Evolutionary conservation across 169 alveolate species (phyloP), one percentile per base, ranked within the genome.

Genomic region (Cryptosporidium muris): DNA sequence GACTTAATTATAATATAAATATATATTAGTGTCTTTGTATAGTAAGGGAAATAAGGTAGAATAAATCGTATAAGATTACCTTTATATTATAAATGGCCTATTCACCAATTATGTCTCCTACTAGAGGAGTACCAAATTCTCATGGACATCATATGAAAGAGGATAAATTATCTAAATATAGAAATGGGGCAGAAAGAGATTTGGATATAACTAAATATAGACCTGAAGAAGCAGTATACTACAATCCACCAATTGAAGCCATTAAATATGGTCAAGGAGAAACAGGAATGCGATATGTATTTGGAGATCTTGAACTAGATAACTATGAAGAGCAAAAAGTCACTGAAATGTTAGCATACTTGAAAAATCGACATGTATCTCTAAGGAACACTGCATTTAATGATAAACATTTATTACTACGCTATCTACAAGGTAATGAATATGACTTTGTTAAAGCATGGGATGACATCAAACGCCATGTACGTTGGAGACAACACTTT

Each of bases 361-460:
- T 90, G 65, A 82, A 64, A 36, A 16, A 47, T 14, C 81, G 88
- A 43, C 81, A 85, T 51, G 82, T 56, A 12, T 67, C 89, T n/a
- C 51, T 68, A 52, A 68, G 51, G n/a, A 74, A 66, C 37, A 89
- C 93, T 12, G 89, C 89, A 9, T 90, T 90, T 65, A 65, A 80
- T 47, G 90, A 88, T 45, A 90, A 80, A 64, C 80, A 81, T 58
- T 81, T 80, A 43, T 36, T 88, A 4, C 54, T 90, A 36, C 88
- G 93, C 12, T 90, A 88, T 53, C 88, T 88, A 36, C 93, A 90
- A 60, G 93, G 93, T 25, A 90, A 90, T 38, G 92, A 88, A 64
- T 90, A 91, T 82, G 90, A 90, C 63, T 52, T 82, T 40, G 68
- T 80, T 8, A 81, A 81, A 37, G 88, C 91, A 38, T 52, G 88